phyloP scores from a whole-genome alignment of 2,329 filamentous ascomycete genomes.

The Xylariaceae sp. region DNA sequence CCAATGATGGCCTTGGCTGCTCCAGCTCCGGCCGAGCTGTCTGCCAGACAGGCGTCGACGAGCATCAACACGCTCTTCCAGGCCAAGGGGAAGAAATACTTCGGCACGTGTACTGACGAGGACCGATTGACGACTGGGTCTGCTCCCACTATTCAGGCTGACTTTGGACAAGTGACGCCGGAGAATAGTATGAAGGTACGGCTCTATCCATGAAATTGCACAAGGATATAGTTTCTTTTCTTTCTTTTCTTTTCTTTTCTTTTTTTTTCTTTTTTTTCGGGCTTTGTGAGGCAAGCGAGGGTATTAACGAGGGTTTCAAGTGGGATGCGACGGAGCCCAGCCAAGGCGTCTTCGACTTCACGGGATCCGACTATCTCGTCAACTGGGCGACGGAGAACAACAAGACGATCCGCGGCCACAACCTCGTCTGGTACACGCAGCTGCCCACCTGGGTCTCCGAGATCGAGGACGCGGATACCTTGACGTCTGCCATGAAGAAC shows the following conservation, averaged over 20 bases:
- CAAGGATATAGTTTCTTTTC: not conserved
- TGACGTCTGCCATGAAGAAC: constrained; percentile 52
- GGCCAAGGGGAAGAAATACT: constrained; percentile 60
- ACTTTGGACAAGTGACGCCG: constrained; percentile 60
- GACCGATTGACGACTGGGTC: constrained; percentile 44
- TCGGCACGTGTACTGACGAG: constrained; percentile 53
- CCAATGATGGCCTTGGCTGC: constrained; percentile 33
- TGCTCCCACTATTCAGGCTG: constrained; percentile 50
- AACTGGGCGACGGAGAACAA: constrained; percentile 51
- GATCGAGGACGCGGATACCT: constrained; percentile 30
- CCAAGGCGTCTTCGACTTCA: constrained; percentile 50
- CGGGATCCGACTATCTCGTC: constrained; percentile 53
- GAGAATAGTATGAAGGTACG: constrained; percentile 52
- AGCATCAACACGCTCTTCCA: constrained; percentile 54
- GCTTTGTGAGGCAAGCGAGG: no score
- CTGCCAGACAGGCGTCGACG: constrained; percentile 37
- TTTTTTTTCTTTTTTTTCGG: no score
- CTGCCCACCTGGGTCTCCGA: constrained; percentile 54
- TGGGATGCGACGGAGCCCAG: constrained; percentile 48
- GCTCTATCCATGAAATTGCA: not conserved
- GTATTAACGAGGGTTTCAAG: constrained; percentile 41
- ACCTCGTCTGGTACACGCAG: constrained; percentile 59
- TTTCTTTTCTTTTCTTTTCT: no score
- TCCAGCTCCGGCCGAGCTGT: constrained; percentile 29
- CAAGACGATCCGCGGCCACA: constrained; percentile 59